Percentiles rank a stretch among this genome's conserved stretches.
Conservation (phyloP, 352 stramenopile species). For the Phytopythium cucurbitacearum region DNA sequence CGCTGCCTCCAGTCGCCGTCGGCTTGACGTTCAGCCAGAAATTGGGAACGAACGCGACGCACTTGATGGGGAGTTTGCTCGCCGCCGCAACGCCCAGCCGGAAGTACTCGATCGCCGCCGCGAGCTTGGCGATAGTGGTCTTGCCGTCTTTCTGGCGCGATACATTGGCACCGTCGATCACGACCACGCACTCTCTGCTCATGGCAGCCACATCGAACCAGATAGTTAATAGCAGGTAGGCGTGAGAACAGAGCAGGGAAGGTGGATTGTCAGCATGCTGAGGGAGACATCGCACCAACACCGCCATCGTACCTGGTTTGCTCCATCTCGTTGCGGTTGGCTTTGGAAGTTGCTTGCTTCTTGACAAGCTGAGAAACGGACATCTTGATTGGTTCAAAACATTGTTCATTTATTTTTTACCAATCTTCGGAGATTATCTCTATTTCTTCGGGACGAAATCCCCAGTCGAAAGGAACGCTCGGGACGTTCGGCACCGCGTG, state of each 20-base stretch:
- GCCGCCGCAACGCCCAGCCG: conserved; percentile 17
- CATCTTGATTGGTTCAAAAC: conserved; percentile 2
- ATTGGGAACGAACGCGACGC: conserved; percentile 73
- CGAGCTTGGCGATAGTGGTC: conserved; percentile 47
- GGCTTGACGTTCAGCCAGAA: conserved; percentile 79
- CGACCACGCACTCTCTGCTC: conserved; percentile 40
- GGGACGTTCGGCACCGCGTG: no score
- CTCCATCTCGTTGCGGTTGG: not conserved
- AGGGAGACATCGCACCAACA: not conserved
- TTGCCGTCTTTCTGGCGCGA: conserved; percentile 58
- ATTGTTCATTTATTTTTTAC: no score
- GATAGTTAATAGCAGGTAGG: not conserved
- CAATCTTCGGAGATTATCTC: no score
- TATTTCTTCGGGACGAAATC: not conserved
- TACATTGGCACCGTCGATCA: conserved; percentile 78
- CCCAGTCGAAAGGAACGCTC: not conserved
- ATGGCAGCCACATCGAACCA: no score
- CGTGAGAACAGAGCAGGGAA: not conserved
- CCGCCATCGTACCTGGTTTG: not conserved
- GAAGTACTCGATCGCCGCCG: conserved; percentile 67
- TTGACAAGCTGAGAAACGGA: no score
- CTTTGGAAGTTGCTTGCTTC: no score
- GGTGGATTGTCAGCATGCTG: no score
- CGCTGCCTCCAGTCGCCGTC: conserved; percentile 12
- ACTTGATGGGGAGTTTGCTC: conserved; percentile 40